These are phyloP conservation scores for Vigna nakashimae DNA, from an alignment of 306 rosid species.

Conservation along the genomic window DNA sequence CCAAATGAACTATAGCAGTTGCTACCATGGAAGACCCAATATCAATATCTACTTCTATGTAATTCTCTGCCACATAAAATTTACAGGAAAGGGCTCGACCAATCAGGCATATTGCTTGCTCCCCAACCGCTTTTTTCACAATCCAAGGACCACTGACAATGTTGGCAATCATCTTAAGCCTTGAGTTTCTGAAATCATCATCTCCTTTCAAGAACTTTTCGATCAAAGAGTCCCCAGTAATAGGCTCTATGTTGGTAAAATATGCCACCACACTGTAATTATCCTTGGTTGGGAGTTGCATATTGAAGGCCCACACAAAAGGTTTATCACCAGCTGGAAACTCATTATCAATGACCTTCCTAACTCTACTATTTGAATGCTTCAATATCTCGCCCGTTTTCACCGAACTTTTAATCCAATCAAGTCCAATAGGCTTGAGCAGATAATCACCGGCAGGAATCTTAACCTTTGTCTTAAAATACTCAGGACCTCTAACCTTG, in stretches of 20 bases:
- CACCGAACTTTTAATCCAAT: conserved; percentile 82
- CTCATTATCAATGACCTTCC: conserved; percentile 65
- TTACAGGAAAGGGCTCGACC: conserved; percentile 78
- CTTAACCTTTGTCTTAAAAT: conserved; percentile 74
- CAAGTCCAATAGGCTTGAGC: conserved; percentile 91
- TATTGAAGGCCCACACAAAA: conserved; percentile 88
- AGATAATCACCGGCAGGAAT: conserved; percentile 74
- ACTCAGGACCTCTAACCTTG: conserved; percentile 89
- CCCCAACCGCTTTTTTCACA: conserved; percentile 13
- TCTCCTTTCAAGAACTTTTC: conserved; percentile 79
- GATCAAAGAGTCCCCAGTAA: conserved; percentile 63
- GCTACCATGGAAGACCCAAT: conserved; percentile 89
- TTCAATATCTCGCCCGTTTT: conserved; percentile 73
- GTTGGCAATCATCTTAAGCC: conserved; percentile 92
- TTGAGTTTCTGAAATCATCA: conserved; percentile 71
- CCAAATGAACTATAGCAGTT: conserved; percentile 82
- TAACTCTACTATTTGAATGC: conserved; percentile 67
- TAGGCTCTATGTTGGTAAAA: conserved; percentile 62
- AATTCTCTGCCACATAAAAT: conserved; percentile 52
- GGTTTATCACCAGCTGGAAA: conserved; percentile 71
- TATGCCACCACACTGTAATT: conserved; percentile 71
- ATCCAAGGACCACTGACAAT: conserved; percentile 50
- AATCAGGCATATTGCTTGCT: conserved; percentile 62
- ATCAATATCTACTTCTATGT: conserved; percentile 19
- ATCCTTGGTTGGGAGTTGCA: conserved; percentile 52